Conservation (phyloP, 139 green algal species). For the Picochlorum sp. region DNA sequence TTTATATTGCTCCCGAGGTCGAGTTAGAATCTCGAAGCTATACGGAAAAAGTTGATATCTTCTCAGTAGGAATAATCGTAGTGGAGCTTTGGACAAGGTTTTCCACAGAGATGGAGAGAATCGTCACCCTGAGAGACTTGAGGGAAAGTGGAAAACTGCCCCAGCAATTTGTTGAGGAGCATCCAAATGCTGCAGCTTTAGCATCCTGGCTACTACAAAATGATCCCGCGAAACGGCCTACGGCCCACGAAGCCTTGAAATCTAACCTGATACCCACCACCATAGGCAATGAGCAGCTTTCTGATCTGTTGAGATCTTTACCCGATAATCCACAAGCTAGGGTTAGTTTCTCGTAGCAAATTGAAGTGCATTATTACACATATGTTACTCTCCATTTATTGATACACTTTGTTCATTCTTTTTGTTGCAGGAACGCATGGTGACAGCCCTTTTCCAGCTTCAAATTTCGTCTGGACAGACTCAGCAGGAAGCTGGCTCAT, state of each 20-base stretch:
- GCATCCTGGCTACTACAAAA: slow-evolving; percentile 57
- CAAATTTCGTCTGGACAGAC: too few species aligned
- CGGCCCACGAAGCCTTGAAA: slow-evolving; percentile 57
- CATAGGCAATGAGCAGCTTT: slow-evolving; percentile 75
- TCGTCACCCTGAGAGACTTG: slow-evolving; percentile 57
- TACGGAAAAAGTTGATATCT: slow-evolving; percentile 51
- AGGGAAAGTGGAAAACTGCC: slow-evolving; percentile 49
- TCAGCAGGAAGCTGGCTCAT: too few species aligned
- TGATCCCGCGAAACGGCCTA: slow-evolving; percentile 63
- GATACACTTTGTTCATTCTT: slow-evolving; percentile 66
- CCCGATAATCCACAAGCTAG: slow-evolving; percentile 50
- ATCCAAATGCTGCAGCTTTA: slow-evolving; percentile 38
- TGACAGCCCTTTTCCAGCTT: too few species aligned
- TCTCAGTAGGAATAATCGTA: slow-evolving; percentile 67
- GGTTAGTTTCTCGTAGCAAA: too few species aligned
- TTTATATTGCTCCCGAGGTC: slow-evolving; percentile 82
- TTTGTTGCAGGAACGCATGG: background rate
- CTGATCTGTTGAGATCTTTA: slow-evolving; percentile 70
- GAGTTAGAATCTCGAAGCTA: slow-evolving; percentile 48
- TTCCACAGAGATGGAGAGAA: slow-evolving; percentile 77
- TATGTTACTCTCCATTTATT: too few species aligned
- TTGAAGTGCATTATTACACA: too few species aligned
- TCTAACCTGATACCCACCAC: slow-evolving; percentile 66
- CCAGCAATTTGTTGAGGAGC: slow-evolving; percentile 35
- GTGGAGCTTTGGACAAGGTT: slow-evolving; percentile 91